These are phyloP conservation scores for Trypanosoma boissoni DNA, from an alignment of 208 protist genomes.

Conservation along the genomic window DNA sequence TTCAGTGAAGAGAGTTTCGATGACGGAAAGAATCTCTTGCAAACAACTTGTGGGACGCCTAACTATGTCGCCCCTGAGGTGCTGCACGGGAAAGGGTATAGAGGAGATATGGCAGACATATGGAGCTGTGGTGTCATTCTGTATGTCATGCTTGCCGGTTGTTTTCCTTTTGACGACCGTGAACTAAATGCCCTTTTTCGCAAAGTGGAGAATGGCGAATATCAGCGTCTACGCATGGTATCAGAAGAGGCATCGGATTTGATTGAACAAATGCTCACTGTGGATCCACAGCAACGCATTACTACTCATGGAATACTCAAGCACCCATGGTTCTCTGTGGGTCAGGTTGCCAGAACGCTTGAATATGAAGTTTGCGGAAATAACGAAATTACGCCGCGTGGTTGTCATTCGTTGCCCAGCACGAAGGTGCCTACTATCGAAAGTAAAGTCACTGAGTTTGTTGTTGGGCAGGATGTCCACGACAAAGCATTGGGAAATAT, in stretches of 20 bases:
- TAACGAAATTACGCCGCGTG: not conserved
- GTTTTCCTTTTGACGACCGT: constrained; percentile 63
- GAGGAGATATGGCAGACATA: constrained; percentile 90
- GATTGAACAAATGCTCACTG: constrained; percentile 37
- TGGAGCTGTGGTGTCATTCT: constrained; percentile 90
- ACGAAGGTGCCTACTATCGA: too few species aligned
- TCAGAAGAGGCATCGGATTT: constrained; percentile 37
- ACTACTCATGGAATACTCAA: constrained; percentile 30
- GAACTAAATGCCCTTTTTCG: constrained; percentile 32
- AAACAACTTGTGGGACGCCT: constrained; percentile 56
- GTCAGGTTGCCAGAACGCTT: constrained; percentile 16
- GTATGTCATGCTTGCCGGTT: constrained; percentile 84
- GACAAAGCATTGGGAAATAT: too few species aligned
- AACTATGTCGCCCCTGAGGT: constrained; percentile 81
- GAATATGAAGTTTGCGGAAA: not conserved
- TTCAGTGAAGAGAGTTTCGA: constrained; percentile 26
- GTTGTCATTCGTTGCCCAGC: too few species aligned
- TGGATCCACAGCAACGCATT: constrained; percentile 45
- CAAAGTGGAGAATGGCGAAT: constrained; percentile 50
- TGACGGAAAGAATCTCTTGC: constrained; percentile 9
- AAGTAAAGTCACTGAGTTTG: too few species aligned
- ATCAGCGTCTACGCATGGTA: constrained; percentile 27
- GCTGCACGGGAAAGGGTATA: constrained; percentile 38
- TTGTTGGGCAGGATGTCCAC: too few species aligned
- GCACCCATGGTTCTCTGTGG: constrained; percentile 47